phyloP scores from a whole-genome alignment of 305 asterid species.

The Fraxinus floribunda region DNA sequence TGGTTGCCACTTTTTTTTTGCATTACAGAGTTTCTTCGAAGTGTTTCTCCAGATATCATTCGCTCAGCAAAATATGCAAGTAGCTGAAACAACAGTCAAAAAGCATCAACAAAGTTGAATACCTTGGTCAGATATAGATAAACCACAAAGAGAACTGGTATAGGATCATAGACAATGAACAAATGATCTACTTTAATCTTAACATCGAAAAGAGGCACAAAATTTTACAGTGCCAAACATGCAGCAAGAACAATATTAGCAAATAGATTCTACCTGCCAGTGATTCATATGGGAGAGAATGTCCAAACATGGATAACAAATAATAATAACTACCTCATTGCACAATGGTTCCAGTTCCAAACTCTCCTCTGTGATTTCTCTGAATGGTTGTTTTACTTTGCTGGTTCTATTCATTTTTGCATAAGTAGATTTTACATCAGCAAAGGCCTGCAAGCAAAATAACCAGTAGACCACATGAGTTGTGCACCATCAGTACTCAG shows the following conservation, averaged over 20 bases:
- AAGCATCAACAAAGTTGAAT: neutral
- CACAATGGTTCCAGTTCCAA: conserved; percentile 74
- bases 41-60: conserved; percentile 84
- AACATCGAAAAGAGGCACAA: neutral
- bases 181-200: neutral
- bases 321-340: conserved; percentile 49
- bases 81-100: conserved; percentile 45
- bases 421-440: conserved; percentile 48
- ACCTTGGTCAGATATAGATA: neutral
- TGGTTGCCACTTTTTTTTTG: conserved; percentile 60
- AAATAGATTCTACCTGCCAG: neutral
- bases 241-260: conserved; percentile 1
- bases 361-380: conserved; percentile 55
- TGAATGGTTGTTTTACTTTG: conserved; percentile 43
- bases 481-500: neutral
- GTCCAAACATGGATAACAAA: neutral
- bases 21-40: conserved; percentile 79
- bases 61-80: conserved; percentile 72
- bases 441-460: conserved; percentile 53
- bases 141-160: neutral
- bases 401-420: conserved; percentile 32
- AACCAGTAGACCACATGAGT: conserved; percentile 22
- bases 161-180: neutral
- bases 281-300: neutral
- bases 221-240: neutral